Base-by-base conservation (phyloP, 352 stramenopile species). In the Halophytophthora polymorphica region DNA sequence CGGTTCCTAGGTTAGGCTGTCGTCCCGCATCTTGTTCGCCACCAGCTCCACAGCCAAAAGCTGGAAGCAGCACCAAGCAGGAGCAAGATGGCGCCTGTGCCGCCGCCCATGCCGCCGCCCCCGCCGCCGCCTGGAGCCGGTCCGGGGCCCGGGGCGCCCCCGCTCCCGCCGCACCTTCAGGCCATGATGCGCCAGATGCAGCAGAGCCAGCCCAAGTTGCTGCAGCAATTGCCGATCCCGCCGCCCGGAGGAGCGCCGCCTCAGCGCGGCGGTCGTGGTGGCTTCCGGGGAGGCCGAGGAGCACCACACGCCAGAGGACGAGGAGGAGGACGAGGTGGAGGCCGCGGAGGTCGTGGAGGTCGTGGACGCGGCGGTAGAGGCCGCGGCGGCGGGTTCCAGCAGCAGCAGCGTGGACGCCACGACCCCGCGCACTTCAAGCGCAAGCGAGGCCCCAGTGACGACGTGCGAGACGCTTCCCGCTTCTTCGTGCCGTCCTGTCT, bases 401-500 rank as follows among this genome's bases (percentile, higher is more conserved):
- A 64, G 21, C 57, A 64, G 31, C 59, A 67, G 5, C 48, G 64
- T 6, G 33, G 56, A 25, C 52, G 53, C 1, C 22, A 58, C 4
- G 52, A 58, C 18, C 25, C 57, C 25, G 44, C 58, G 3, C 58
- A 62, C 8, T 66, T 69, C 49, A 86, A 86, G 39, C 69, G 76
- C 44, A 83, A 80, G 39, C 56, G 64, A 62, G 64, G 60, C 25
- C 50, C 52, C 6, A 83, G 64, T 38, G 66, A 77, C 17, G 74
- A 79, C n/a, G 50, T 52, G n/a, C 61, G 31, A 13, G 70, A 81
- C 21, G 54, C 53, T 0, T 69, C 71, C 28, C 67, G 73, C 12
- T 85, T 90, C 48, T 90, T 87, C 55, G 25, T 82, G 59, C 64
- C 70, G 21, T 90, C 80, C 21, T 88, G 71, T 41, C 60, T 90